Base-by-base conservation (phyloP, 768 basidiomycete genomes). In the Holtermannia corniformis region DNA sequence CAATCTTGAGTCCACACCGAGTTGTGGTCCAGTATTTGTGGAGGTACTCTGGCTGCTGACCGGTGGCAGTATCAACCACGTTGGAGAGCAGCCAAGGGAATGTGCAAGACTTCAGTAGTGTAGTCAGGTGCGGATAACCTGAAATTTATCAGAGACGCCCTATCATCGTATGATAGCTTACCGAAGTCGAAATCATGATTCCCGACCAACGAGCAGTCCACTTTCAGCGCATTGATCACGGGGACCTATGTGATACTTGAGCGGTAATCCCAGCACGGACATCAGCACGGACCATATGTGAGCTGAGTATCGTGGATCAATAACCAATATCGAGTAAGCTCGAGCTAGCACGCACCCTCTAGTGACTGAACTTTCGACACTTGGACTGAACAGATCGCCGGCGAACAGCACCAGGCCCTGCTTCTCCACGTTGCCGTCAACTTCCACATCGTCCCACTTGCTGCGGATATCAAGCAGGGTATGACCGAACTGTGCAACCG, bases 11-110 rank as follows among this genome's bases (percentile, higher is more conserved):
- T 1, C 85, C 87, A 10, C 77, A 78, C 22, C 83, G 76, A 61
- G 91, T 85, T 10, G 89, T 65, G 4, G 90, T 75, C 32, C 77
- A 68, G 65, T 78, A 88, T 55, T 82, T 79, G 23, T 78, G 72
- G 3, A 92, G 66, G 44, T 74, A 72, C 44, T 79, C 76, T 0
- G 90, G 90, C 41, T 81, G 78, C 14, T 72, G 67, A 5, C 78
- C 79, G 1, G 86, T 90, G 5, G 74, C 74, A 13, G 74, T 77
- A 49, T 67, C 62, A 48, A 86, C 72, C 63, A 93, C 85, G 64
- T 95, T 95, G 65, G 87, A 89, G 52, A 93, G 68, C 26, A 93
- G 72, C 90, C 90, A 92, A 19, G 90, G 88, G 73, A 90, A 92
- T 16, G 73, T 80, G 3, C 82, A 85, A 54, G 86, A 83, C 41